Evolutionary conservation across 1,284 basidiomycete species (phyloP).

Genomic region (Rhodotorula sp.): DNA sequence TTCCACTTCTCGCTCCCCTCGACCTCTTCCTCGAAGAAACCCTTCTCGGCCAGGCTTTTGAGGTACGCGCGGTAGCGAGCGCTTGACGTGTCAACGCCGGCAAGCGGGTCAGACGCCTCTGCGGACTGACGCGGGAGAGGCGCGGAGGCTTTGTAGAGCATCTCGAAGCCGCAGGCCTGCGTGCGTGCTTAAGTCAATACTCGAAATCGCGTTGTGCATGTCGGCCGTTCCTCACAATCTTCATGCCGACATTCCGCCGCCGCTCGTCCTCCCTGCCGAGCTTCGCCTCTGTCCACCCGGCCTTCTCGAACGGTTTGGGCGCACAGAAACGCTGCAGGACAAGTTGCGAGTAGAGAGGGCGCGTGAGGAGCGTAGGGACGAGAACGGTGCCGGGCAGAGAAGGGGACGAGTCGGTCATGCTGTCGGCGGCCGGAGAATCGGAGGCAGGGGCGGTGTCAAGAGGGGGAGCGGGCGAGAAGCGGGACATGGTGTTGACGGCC

Average conservation of each 20-base stretch:
- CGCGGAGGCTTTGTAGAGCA: conserved; percentile 78
- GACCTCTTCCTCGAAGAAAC: conserved; percentile 74
- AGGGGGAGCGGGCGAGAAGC: conserved; percentile 67
- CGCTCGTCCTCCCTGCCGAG: conserved; percentile 54
- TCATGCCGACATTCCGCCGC: conserved; percentile 81
- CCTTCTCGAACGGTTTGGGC: conserved; percentile 75
- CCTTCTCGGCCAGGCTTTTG: conserved; percentile 42
- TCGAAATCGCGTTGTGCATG: not conserved
- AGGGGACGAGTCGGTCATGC: conserved; percentile 56
- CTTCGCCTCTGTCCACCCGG: conserved; percentile 40
- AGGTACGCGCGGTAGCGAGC: conserved; percentile 22
- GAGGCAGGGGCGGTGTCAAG: conserved; percentile 50
- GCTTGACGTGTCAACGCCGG: not conserved
- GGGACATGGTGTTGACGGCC: conserved; percentile 80
- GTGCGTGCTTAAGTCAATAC: too few species aligned
- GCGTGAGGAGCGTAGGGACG: conserved; percentile 70
- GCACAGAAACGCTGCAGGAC: conserved; percentile 87
- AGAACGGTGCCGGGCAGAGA: conserved; percentile 21
- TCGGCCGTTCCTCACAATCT: conserved; percentile 62
- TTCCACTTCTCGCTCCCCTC: conserved; percentile 76
- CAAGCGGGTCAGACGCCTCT: not conserved
- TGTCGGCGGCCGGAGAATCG: not conserved
- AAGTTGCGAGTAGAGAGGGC: conserved; percentile 89
- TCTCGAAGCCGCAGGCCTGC: conserved; percentile 90
- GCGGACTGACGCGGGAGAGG: conserved; percentile 49